These are phyloP conservation scores for Galium porrigens DNA, from an alignment of 305 asterid species.

Conservation along the genomic window DNA sequence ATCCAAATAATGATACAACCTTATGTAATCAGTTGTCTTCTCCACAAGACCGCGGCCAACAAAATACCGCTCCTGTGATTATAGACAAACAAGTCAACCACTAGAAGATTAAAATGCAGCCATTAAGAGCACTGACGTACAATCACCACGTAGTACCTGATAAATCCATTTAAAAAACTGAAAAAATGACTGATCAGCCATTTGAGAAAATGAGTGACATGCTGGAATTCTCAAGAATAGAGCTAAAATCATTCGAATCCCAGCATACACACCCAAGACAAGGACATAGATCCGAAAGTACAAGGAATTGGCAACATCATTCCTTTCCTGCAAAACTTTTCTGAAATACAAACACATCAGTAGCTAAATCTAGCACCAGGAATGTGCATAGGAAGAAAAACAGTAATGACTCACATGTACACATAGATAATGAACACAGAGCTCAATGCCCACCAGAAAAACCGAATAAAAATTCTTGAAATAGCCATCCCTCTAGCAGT, in stretches of 20 bases:
- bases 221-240: slow-evolving; percentile 68
- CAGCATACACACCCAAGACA: slow-evolving; percentile 83
- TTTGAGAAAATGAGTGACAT: slow-evolving; percentile 69
- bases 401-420: slow-evolving; percentile 53
- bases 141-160: slow-evolving; percentile 42
- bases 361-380: slow-evolving; percentile 13
- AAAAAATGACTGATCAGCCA: slow-evolving; percentile 82
- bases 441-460: slow-evolving; percentile 74
- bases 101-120: not conserved
- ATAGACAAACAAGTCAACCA: slow-evolving; percentile 14
- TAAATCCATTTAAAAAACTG: slow-evolving; percentile 97
- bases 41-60: slow-evolving; percentile 99
- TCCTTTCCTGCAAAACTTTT: slow-evolving; percentile 62
- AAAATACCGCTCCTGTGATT: slow-evolving; percentile 83
- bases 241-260: slow-evolving; percentile 54
- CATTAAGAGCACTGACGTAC: not conserved
- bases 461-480: slow-evolving; percentile 83
- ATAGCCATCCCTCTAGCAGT: slow-evolving; percentile 95
- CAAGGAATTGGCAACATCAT: slow-evolving; percentile 40
- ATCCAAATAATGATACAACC: slow-evolving; percentile 32
- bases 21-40: slow-evolving; percentile 61
- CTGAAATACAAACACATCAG: slow-evolving; percentile 37
- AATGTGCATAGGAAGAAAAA: not conserved
- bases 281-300: slow-evolving; percentile 87
- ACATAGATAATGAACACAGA: slow-evolving; percentile 56